Percentiles rank a stretch among this genome's conserved stretches.
phyloP scores from a whole-genome alignment of 2,329 filamentous ascomycete species.

The Botrytis fragariae region DNA sequence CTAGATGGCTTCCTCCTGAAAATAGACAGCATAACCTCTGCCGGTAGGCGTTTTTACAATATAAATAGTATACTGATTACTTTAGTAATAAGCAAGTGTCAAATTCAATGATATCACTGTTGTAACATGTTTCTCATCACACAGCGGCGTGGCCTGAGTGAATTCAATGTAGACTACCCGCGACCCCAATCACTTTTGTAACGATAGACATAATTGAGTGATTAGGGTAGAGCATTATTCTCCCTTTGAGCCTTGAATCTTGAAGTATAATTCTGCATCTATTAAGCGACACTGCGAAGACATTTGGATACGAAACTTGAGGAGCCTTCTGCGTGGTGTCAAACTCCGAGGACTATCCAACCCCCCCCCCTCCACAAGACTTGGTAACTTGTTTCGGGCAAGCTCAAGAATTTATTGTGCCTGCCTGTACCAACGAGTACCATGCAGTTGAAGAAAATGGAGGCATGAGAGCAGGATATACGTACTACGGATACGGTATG shows the following conservation, averaged over 20 bases:
- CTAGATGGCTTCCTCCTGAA: not conserved
- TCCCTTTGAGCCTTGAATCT: not conserved
- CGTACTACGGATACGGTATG: not conserved
- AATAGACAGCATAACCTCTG: not conserved
- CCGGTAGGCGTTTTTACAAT: not conserved
- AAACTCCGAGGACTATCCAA: too few relatives aligned
- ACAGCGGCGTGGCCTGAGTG: too few relatives aligned
- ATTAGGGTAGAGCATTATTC: not conserved
- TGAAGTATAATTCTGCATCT: not conserved
- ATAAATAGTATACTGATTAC: not conserved
- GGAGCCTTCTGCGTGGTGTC: not conserved
- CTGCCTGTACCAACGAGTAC: not conserved
- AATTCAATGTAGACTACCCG: not conserved
- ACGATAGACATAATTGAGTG: not conserved
- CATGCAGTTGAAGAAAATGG: not conserved
- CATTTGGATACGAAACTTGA: not conserved
- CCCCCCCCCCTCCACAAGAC: not conserved
- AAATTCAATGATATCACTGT: not conserved
- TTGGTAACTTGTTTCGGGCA: not conserved
- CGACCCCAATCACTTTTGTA: too few relatives aligned
- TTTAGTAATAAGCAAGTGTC: not conserved
- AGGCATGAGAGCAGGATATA: not conserved
- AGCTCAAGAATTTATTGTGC: not conserved
- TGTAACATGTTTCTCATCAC: not conserved
- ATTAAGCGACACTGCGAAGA: not conserved